Evolutionary conservation across 371 early-diverging fungal genomes (phyloP), one percentile per base, ranked within the genome.

Genomic region (Mortierella sp.): DNA sequence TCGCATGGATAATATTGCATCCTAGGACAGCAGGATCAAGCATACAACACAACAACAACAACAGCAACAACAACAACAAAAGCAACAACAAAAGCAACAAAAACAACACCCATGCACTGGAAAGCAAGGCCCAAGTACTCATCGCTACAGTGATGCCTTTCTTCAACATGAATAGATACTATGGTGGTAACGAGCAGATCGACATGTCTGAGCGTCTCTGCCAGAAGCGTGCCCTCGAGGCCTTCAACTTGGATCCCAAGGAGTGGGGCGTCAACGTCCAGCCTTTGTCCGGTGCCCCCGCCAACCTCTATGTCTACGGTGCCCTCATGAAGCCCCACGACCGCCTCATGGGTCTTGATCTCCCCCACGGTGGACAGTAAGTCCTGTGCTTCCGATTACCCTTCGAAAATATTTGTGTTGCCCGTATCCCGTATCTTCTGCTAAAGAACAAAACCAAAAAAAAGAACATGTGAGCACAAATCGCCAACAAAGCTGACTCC

Each of bases 231-330:
- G 99, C 99, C 43, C 92, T 99, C 54, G 96, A 96, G 86, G 95
- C 98, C 24, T 99, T 98, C 88, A 88, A 91, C 70, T 90, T 99
- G 67, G 95, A 97, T 87, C 90, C 91, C n/a, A 92, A 90, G 48
- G 92, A 96, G 81, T 99, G 99, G 99, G 99, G 99, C 80, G 99
- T 99, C 73, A 99, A 99, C 87, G 99, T 99, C 53, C 99, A 99
- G 89, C 81, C 99, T 31, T 92, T 98, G 69, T 99, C 99, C 40
- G 99, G 99, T 54, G 96, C 98, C 19, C 98, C 98, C 48, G 99
- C 99, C 46, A 99, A 99, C 86, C 90, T 99, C 74, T 97, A 98
- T 82, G 99, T 98, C 44, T 99, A 99, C 89, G 93, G 94, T 72
- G 99, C 99, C 50, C 87, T 99, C 57, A 87, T 99, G 90, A 96